Base-by-base conservation (phyloP, 495 filamentous ascomycete genomes). In the Podospora sp. region DNA sequence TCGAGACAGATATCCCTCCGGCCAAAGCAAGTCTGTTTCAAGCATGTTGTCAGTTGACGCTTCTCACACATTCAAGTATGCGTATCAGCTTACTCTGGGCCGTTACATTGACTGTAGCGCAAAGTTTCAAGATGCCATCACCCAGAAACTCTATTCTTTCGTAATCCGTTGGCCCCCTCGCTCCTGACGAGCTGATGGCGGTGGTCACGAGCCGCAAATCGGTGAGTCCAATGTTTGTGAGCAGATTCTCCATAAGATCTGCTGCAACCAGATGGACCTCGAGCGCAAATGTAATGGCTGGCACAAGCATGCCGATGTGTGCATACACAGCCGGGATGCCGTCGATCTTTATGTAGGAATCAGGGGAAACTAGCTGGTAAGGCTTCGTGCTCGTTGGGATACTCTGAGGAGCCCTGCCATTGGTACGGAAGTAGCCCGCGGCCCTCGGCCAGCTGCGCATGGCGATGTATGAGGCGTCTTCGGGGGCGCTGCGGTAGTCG, bases 111-210 rank as follows among this genome's bases (percentile, higher is more conserved):
- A 90, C 76, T 4, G 88, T 89, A 0, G 89, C 86, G 24, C 85
- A 86, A 52, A 89, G 85, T 71, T 98, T 98, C n/a, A 99, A 83
- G 9, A 96, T 83, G 0, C 86, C 85, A 70, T 99, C 95, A 0
- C 95, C 95, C 0, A 97, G 81, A 71, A 96, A 97, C 75, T 99
- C 95, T 0, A 96, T 82, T 24, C 91, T 84, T 69, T 99, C 91
- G 73, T 99, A 99, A 67, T 97, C 84, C 0, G 80, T 86, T 2
- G 70, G 69, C 52, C 88, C 87, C 11, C 79, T 73, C 0, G 92
- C 86, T 1, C 84, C 81, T 0, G 90, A 88, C 0, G 91, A 81
- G 33, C 82, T 90, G 61, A 96, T 89, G 0, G 94, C 93, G 8
- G 86, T 90, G n/a, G 88, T 70, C 4, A 97, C 77, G 35, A 91